Evolutionary conservation across 179 eudicot genomes (phyloP).

Genomic region (Beta macrorhiza): DNA sequence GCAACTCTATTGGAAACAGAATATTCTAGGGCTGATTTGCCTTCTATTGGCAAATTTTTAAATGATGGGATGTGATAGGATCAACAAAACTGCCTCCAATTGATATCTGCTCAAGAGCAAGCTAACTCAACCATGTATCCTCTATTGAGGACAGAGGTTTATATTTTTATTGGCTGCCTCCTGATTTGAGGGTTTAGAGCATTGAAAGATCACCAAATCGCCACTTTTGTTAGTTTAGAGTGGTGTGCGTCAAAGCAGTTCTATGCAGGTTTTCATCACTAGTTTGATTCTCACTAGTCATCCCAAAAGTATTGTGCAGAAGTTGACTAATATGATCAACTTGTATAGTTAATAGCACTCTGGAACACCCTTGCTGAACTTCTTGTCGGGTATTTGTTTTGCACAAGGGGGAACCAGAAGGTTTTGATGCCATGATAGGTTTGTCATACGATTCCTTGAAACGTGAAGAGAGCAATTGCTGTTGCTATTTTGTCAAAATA

Average conservation of each 20-base stretch:
- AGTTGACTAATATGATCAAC: neutral
- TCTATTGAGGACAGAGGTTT: neutral
- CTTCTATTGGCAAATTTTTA: neutral
- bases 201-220: neutral
- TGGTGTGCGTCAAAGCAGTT: neutral
- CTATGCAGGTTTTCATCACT: neutral
- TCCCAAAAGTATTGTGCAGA: neutral
- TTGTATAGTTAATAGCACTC: neutral
- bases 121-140: conserved; percentile 5
- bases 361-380: neutral
- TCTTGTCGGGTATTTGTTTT: neutral
- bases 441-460: neutral
- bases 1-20: neutral
- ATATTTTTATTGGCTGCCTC: neutral
- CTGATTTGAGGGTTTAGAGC: neutral
- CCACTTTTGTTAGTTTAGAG: neutral
- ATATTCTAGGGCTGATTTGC: neutral
- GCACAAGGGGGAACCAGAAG: neutral
- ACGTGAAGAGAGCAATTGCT: neutral
- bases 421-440: neutral
- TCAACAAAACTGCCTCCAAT: neutral
- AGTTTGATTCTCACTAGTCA: neutral
- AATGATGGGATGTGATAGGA: neutral
- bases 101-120: neutral
- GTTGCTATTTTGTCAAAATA: neutral